Conservation (phyloP, 1,139 yeast genomes). For the Protomyces arabidopsidicola region DNA sequence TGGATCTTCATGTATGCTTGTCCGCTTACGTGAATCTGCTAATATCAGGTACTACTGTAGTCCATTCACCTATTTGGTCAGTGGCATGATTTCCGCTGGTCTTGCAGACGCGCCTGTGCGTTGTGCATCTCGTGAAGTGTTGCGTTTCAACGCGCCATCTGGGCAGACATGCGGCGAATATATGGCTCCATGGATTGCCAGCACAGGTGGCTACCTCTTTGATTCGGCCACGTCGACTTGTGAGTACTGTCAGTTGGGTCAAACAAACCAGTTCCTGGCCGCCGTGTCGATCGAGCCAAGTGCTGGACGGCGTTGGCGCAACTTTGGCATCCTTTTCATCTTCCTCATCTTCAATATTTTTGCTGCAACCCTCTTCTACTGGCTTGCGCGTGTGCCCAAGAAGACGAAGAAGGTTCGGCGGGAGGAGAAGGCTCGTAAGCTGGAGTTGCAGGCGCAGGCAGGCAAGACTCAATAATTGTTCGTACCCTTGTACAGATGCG, state of each 20-base stretch:
- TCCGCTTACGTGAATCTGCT: constrained; percentile 55
- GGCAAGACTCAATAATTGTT: neutral
- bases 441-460: neutral
- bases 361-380: constrained; percentile 50
- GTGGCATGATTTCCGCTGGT: constrained; percentile 51
- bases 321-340: constrained; percentile 55
- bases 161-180: constrained; percentile 52
- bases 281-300: constrained; percentile 39
- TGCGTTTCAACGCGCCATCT: constrained; percentile 45
- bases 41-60: constrained; percentile 61
- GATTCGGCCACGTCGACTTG: constrained; percentile 41
- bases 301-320: constrained; percentile 51
- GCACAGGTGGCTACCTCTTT: constrained; percentile 32
- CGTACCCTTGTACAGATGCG: no score
- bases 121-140: constrained; percentile 50
- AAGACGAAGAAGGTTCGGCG: constrained; percentile 27
- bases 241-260: constrained; percentile 49
- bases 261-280: constrained; percentile 45
- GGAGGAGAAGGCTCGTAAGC: neutral
- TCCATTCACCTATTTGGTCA: constrained; percentile 60
- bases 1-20: constrained; percentile 69
- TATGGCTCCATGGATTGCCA: constrained; percentile 37
- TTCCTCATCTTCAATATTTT: constrained; percentile 52
- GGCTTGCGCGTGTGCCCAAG: constrained; percentile 56
- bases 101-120: constrained; percentile 50